Base-by-base conservation (phyloP, 1,284 basidiomycete genomes). In the Prillingera fragicola region DNA sequence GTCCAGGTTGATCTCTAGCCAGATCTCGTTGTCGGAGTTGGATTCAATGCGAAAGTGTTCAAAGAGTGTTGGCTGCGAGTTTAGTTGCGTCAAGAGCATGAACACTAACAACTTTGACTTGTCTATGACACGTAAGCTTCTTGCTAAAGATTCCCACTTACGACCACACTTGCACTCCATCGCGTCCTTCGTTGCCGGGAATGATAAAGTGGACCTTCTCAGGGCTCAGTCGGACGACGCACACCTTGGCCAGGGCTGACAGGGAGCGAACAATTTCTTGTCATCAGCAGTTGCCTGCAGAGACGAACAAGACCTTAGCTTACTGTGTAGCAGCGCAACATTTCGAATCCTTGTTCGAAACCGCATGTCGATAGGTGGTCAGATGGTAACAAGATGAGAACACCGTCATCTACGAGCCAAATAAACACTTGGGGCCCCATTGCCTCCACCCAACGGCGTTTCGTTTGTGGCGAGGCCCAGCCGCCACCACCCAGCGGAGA, bases 131-230 rank as follows among this genome's bases (percentile, higher is more conserved):
- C n/a, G 36, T 43, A 36, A 43, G 33, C n/a, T 15, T 42, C n/a
- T 38, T 15, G 10, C 21, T 18, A 24, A 14, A 10, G 26, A 34
- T 22, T 19, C 19, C 14, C 18, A 80, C 87, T 68, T 59, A 91
- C 88, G 87, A 88, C 88, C 89, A 92, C 36, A 91, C 85, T 66
- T 91, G 87, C 7, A 89, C 83, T 3, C 88, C 87, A 7, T 86
- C 87, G 54, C 85, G 84, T 48, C 81, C 84, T 52, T 88, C 85
- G 45, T 77, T 80, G 34, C 85, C 89, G 0, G 70, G 65, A 7
- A 72, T 60, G 44, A 92, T 90, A 54, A 91, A 83, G 50, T 83
- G 81, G 73, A 91, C 83, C 34, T 80, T 80, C 7, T 76, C 77
- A 51, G 84, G 80, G 0, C 81, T 82, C 55, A 91, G 84, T 56